Conservation (phyloP, 352 stramenopile genomes). For the Globisporangium acanthophoron region DNA sequence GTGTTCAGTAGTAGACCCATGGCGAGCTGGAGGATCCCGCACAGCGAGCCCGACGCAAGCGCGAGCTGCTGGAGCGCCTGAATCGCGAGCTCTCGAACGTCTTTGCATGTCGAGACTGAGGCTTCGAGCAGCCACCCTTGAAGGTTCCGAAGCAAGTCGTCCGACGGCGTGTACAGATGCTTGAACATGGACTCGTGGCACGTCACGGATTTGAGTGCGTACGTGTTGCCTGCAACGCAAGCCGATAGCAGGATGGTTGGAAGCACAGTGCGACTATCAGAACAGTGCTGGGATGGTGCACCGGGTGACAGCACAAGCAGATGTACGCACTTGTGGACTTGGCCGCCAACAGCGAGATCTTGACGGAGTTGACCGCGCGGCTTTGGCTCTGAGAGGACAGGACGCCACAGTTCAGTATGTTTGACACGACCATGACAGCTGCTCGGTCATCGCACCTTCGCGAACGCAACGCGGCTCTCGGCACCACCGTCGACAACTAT, state of each 20-base stretch:
- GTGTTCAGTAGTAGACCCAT: constrained; percentile 58
- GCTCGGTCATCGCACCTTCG: constrained; percentile 29
- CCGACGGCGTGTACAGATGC: constrained; percentile 40
- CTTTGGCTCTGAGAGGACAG: constrained; percentile 16
- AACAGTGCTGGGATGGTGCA: neutral
- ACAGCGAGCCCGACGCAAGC: constrained; percentile 76
- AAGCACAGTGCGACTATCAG: neutral
- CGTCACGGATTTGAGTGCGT: constrained; percentile 40
- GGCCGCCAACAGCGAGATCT: constrained; percentile 36
- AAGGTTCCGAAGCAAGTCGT: constrained; percentile 50
- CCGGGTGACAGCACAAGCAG: constrained; percentile 5
- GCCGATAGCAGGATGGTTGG: too few relatives aligned
- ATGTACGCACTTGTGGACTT: constrained; percentile 17
- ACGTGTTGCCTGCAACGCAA: constrained; percentile 27
- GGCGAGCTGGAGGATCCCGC: constrained; percentile 66
- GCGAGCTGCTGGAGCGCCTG: constrained; percentile 53
- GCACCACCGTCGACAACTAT: constrained; percentile 26
- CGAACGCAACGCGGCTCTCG: constrained; percentile 32
- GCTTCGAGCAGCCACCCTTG: constrained; percentile 66
- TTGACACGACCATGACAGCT: neutral
- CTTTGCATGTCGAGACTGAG: constrained; percentile 33
- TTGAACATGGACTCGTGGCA: constrained; percentile 48
- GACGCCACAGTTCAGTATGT: neutral
- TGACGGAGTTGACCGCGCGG: constrained; percentile 28
- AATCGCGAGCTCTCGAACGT: constrained; percentile 59